Percentiles rank a stretch among this genome's conserved stretches.
These are phyloP conservation scores for Coemansia sp. DNA, from an alignment of 192 early-diverging fungal species.

Conservation along the genomic window DNA sequence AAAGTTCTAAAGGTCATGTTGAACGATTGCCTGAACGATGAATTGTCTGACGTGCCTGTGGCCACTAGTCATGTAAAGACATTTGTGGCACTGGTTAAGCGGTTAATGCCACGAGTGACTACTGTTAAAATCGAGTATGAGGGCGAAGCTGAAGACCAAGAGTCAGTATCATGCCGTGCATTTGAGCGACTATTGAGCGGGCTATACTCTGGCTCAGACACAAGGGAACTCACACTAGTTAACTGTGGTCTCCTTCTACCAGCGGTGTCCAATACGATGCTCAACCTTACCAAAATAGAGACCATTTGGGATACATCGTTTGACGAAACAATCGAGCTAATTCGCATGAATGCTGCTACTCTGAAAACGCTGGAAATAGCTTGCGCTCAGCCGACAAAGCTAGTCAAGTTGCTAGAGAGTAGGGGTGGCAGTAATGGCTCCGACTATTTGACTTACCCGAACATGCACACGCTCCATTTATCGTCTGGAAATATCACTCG, in stretches of 20 bases:
- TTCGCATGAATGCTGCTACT: background rate
- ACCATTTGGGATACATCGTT: background rate
- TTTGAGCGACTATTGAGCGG: background rate
- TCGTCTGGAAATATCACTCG: background rate
- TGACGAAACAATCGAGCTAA: conserved; percentile 1
- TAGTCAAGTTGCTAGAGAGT: background rate
- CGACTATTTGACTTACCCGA: background rate
- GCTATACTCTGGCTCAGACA: background rate
- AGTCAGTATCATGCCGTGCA: background rate
- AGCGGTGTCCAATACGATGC: background rate
- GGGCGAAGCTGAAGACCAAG: background rate
- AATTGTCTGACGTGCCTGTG: background rate
- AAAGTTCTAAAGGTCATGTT: background rate
- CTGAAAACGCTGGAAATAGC: background rate
- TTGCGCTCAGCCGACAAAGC: background rate
- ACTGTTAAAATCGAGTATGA: background rate
- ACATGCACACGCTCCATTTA: background rate
- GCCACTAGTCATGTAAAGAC: background rate
- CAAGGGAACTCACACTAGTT: background rate
- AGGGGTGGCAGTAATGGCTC: background rate
- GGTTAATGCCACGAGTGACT: background rate
- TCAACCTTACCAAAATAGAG: background rate
- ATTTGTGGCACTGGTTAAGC: background rate
- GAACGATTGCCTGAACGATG: background rate
- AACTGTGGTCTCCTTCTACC: background rate